Conservation (phyloP, 495 filamentous ascomycete genomes). For the Wilcoxina mikolae region DNA sequence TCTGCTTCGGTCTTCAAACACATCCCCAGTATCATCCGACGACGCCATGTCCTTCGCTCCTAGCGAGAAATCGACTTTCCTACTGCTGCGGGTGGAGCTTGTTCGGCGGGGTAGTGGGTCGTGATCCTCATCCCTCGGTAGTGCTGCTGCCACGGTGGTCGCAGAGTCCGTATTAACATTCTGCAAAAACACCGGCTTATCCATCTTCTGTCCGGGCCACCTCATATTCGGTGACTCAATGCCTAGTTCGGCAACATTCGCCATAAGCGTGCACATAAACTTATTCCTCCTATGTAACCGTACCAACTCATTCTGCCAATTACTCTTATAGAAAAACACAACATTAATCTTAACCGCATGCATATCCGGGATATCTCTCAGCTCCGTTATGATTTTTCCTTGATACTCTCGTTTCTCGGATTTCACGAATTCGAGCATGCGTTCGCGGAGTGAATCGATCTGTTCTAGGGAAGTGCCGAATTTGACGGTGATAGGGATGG, state of each 20-base stretch:
- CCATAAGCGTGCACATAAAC: slow-evolving; percentile 88
- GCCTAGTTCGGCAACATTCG: slow-evolving; percentile 58
- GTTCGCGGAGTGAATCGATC: slow-evolving; percentile 67
- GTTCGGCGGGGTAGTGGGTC: slow-evolving; percentile 7
- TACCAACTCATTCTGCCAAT: slow-evolving; percentile 82
- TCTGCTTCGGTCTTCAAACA: slow-evolving; percentile 40
- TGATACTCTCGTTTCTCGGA: slow-evolving; percentile 87
- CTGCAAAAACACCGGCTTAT: slow-evolving; percentile 25
- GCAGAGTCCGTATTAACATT: slow-evolving; percentile 17
- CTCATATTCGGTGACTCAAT: slow-evolving; percentile 64
- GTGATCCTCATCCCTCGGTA: slow-evolving; percentile 28
- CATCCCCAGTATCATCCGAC: slow-evolving; percentile 51
- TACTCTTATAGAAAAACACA: slow-evolving; percentile 95
- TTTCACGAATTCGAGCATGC: slow-evolving; percentile 73
- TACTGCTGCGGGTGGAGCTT: slow-evolving; percentile 33
- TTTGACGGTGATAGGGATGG: slow-evolving; percentile 55
- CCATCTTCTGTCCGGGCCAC: slow-evolving; percentile 39
- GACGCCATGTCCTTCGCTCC: slow-evolving; percentile 48
- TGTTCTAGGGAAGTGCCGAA: slow-evolving; percentile 80
- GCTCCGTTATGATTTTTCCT: slow-evolving; percentile 75
- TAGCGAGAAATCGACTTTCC: slow-evolving; percentile 62
- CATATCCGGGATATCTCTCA: slow-evolving; percentile 41
- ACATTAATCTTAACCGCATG: slow-evolving; percentile 69
- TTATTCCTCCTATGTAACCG: slow-evolving; percentile 85
- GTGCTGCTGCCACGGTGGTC: slow-evolving; percentile 9